Evolutionary conservation across 2,329 filamentous ascomycete genomes (phyloP).

Genomic region (Sclerotinia sclerotiorum): DNA sequence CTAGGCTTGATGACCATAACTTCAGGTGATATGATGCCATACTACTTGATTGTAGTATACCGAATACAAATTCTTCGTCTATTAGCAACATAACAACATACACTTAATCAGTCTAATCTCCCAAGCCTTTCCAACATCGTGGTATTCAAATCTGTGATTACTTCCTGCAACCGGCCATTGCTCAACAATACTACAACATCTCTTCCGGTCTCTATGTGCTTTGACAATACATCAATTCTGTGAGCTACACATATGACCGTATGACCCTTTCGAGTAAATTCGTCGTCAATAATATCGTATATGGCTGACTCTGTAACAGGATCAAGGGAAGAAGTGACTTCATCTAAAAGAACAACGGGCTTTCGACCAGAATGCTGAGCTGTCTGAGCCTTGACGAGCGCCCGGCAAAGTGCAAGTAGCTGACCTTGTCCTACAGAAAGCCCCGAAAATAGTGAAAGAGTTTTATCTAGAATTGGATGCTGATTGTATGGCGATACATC

Average conservation of each 20-base stretch:
- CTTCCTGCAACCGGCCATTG: conserved; percentile 8
- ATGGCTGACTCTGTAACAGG: background rate
- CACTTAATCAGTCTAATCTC: background rate
- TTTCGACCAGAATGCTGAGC: background rate
- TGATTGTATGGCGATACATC: background rate
- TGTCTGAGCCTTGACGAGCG: background rate
- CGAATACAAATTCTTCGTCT: background rate
- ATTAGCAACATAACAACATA: background rate
- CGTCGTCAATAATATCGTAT: background rate
- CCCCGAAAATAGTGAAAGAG: background rate
- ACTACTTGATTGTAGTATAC: no score
- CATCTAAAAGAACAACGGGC: conserved; percentile 1
- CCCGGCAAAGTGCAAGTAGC: conserved; percentile 8
- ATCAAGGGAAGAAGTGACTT: conserved; percentile 14
- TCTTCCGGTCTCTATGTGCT: background rate
- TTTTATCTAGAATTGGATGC: conserved; percentile 4
- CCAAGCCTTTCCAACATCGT: background rate
- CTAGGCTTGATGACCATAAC: background rate
- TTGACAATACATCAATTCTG: background rate
- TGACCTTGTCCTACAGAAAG: conserved; percentile 13
- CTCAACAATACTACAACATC: background rate
- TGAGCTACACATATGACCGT: conserved; percentile 11
- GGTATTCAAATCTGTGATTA: background rate
- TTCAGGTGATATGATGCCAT: background rate
- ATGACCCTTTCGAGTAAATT: background rate